A percentile compares a stretch with the other conserved stretches of the same genome.
Conservation (phyloP, 371 early-diverging fungal genomes). For the Chytridiales sp. region DNA sequence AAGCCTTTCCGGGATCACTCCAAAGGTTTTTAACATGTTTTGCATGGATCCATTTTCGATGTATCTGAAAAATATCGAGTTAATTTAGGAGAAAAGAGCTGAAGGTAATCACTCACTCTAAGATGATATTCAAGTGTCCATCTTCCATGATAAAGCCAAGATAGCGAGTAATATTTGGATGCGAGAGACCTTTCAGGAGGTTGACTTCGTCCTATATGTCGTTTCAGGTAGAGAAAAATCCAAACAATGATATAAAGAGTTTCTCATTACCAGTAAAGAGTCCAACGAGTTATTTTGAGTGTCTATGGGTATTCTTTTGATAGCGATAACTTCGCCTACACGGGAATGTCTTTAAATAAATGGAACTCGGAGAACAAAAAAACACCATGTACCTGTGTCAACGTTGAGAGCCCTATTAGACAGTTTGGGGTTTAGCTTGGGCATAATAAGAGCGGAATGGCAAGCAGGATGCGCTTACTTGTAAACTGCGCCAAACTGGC, state of each 20-base stretch:
- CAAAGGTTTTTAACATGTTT: slow-evolving; percentile 30
- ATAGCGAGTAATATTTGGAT: slow-evolving; percentile 43
- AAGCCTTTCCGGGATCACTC: slow-evolving; percentile 29
- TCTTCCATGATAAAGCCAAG: slow-evolving; percentile 39
- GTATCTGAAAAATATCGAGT: slow-evolving; percentile 16
- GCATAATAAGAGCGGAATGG: no score
- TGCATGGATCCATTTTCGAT: slow-evolving; percentile 32
- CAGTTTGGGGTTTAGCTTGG: no score
- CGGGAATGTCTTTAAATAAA: slow-evolving; percentile 3
- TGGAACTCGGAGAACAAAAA: background rate
- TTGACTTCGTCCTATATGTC: slow-evolving; percentile 38
- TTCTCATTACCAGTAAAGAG: background rate
- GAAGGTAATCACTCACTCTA: slow-evolving; percentile 38
- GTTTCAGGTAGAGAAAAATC: background rate
- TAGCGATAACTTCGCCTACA: slow-evolving; percentile 33
- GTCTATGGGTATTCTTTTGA: slow-evolving; percentile 29
- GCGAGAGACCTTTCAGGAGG: slow-evolving; percentile 36
- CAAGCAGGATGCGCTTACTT: no score
- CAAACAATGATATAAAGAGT: background rate
- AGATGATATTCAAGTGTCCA: slow-evolving; percentile 78
- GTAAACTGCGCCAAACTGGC: slow-evolving; percentile 46
- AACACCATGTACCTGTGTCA: slow-evolving; percentile 16
- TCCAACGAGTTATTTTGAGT: background rate
- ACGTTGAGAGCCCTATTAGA: slow-evolving; percentile 32
- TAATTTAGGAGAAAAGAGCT: slow-evolving; percentile 8